Conservation (phyloP, 2,329 filamentous ascomycete species). For the Diaporthe amygdali region DNA sequence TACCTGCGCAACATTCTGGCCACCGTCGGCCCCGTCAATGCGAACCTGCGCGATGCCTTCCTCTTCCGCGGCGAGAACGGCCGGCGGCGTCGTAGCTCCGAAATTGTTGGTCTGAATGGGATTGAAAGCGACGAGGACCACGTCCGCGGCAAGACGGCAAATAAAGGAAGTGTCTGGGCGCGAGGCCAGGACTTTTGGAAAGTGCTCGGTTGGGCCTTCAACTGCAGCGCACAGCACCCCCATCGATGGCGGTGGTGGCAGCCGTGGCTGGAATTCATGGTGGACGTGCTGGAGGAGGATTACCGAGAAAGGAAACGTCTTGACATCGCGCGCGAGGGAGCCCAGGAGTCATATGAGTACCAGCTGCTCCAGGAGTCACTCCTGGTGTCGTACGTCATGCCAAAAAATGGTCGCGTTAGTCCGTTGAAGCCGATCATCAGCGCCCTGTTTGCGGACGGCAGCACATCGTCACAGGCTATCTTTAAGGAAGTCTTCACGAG, state of each 20-base stretch:
- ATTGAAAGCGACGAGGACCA: slow-evolving; percentile 52
- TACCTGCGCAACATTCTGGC: slow-evolving; percentile 73
- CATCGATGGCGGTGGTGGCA: slow-evolving; percentile 83
- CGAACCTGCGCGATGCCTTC: slow-evolving; percentile 75
- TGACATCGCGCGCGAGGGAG: slow-evolving; percentile 42
- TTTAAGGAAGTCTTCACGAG: slow-evolving; percentile 72
- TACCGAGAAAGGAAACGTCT: slow-evolving; percentile 62
- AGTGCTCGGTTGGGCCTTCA: slow-evolving; percentile 89
- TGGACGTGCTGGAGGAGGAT: slow-evolving; percentile 78
- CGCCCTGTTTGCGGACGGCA: slow-evolving; percentile 72
- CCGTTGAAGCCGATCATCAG: slow-evolving; percentile 62
- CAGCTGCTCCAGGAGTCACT: slow-evolving; percentile 58
- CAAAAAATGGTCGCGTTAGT: slow-evolving; percentile 48
- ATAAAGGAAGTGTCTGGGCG: slow-evolving; percentile 71
- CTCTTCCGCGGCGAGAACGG: slow-evolving; percentile 55
- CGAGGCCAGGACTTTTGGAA: slow-evolving; percentile 90
- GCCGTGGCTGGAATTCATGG: slow-evolving; percentile 78
- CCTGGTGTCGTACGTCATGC: slow-evolving; percentile 62
- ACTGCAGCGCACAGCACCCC: slow-evolving; percentile 77
- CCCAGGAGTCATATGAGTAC: slow-evolving; percentile 32
- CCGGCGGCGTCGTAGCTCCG: slow-evolving; percentile 35
- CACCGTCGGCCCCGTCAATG: slow-evolving; percentile 71
- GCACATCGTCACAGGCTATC: slow-evolving; percentile 52
- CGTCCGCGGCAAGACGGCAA: slow-evolving; percentile 65
- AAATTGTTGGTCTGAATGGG: slow-evolving; percentile 23